Evolutionary conservation across 2,329 filamentous ascomycete genomes (phyloP).

Genomic region (Chrysoporthe puriensis): DNA sequence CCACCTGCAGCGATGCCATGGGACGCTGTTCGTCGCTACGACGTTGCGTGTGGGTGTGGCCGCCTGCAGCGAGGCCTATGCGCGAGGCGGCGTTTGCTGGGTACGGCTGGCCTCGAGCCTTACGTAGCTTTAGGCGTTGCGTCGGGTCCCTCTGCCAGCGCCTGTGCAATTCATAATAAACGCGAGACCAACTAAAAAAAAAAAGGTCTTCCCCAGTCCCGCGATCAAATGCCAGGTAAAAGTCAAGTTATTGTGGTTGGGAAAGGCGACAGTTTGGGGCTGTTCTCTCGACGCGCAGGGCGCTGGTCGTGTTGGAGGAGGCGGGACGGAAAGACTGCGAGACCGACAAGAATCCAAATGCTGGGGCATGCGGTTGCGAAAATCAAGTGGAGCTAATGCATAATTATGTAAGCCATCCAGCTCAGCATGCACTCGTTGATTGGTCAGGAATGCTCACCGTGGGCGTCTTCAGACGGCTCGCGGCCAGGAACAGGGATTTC

Average conservation of each 20-base stretch:
- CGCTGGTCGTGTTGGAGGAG: neutral
- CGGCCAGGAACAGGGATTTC: neutral
- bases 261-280: neutral
- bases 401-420: neutral
- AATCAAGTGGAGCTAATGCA: conserved; percentile 12
- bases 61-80: neutral
- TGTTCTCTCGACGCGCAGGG: neutral
- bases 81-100: neutral
- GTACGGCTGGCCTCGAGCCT: conserved; percentile 16
- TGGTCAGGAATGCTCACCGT: neutral
- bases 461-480: neutral
- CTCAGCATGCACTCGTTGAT: neutral
- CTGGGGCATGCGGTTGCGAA: conserved; percentile 10
- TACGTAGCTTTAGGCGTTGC: conserved; percentile 33
- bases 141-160: neutral
- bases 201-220: neutral
- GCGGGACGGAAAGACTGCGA: neutral
- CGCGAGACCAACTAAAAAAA: neutral
- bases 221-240: neutral
- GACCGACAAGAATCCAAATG: conserved; percentile 6
- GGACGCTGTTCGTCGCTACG: neutral
- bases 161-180: conserved; percentile 13
- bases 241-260: neutral
- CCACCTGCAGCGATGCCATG: conserved; percentile 27
- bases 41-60: neutral